These are phyloP conservation scores for Wickerhamiella parazyma DNA, from an alignment of 805 yeast genomes.

Conservation along the genomic window DNA sequence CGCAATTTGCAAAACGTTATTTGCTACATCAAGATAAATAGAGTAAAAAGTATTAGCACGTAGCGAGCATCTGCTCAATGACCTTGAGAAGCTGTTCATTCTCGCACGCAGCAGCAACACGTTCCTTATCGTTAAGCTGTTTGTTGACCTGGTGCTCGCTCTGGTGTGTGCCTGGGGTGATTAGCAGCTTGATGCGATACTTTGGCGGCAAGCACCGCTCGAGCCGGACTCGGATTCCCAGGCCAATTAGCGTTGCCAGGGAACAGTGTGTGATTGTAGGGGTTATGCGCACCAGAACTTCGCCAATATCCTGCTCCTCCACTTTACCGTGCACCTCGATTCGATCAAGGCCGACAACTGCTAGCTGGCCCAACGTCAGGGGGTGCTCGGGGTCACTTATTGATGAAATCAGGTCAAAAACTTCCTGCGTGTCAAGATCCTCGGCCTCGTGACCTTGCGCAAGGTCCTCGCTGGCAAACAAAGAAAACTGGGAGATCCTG, in stretches of 20 bases:
- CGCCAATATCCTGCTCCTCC: conserved; percentile 43
- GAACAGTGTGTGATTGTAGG: conserved; percentile 98
- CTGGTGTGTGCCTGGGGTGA: conserved; percentile 90
- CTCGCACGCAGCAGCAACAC: conserved; percentile 98
- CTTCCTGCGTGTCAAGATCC: conserved; percentile 75
- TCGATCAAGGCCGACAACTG: conserved; percentile 79
- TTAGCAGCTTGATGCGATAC: conserved; percentile 60
- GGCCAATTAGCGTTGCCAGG: conserved; percentile 85
- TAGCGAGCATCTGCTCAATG: conserved; percentile 81
- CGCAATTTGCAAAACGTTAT: conserved; percentile 69
- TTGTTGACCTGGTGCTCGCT: conserved; percentile 92
- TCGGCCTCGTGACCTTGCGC: conserved; percentile 29
- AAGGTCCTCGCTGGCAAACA: conserved; percentile 12
- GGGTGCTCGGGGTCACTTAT: conserved; percentile 98
- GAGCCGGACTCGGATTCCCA: conserved; percentile 83
- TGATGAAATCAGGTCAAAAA: conserved; percentile 70
- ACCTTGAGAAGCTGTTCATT: conserved; percentile 83
- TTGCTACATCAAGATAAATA: conserved; percentile 22
- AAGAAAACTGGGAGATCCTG: conserved; percentile 17
- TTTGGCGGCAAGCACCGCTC: conserved; percentile 81
- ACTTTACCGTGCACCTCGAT: conserved; percentile 55
- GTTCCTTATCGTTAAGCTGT: conserved; percentile 90
- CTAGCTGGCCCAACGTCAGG: conserved; percentile 79
- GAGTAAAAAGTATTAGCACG: conserved; percentile 35
- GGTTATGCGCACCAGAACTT: conserved; percentile 70